Evolutionary conservation across 2,329 filamentous ascomycete species (phyloP).

Genomic region (Xylariales sp.): DNA sequence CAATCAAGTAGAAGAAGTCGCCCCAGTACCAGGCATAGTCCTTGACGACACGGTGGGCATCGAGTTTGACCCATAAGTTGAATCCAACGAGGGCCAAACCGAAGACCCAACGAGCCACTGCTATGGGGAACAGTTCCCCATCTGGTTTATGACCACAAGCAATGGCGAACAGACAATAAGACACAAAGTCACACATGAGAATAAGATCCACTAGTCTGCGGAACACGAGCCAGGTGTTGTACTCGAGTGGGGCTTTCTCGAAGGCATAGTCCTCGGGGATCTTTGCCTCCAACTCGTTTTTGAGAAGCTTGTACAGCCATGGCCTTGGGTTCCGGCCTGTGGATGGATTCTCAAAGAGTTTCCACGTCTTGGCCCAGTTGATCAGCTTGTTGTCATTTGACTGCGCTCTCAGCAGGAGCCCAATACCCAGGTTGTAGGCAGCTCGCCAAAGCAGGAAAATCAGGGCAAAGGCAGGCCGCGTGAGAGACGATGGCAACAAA

Average conservation of each 20-base stretch:
- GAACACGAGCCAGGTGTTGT: constrained; percentile 98
- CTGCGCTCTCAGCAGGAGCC: constrained; percentile 81
- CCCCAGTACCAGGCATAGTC: constrained; percentile 99
- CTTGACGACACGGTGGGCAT: constrained; percentile 95
- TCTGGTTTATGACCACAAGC: constrained; percentile 74
- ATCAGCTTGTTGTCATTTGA: constrained; percentile 84
- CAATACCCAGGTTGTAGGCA: constrained; percentile 91
- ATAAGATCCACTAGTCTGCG: constrained; percentile 93
- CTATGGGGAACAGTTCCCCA: constrained; percentile 66
- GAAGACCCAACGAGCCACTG: constrained; percentile 68
- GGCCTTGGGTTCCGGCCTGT: constrained; percentile 80
- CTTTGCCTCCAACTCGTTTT: constrained; percentile 88
- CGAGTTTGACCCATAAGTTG: constrained; percentile 97
- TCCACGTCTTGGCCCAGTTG: constrained; percentile 79
- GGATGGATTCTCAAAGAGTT: constrained; percentile 78
- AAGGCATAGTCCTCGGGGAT: constrained; percentile 92
- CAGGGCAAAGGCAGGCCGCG: constrained; percentile 72
- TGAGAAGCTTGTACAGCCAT: constrained; percentile 76
- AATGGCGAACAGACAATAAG: constrained; percentile 92
- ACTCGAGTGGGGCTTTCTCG: constrained; percentile 89
- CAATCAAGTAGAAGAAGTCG: constrained; percentile 97
- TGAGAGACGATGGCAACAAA: constrained; percentile 62
- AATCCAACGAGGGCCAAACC: constrained; percentile 81
- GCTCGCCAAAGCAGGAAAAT: constrained; percentile 90
- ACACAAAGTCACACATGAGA: constrained; percentile 97